Evolutionary conservation across 2,329 filamentous ascomycete species (phyloP), one percentile per base, ranked within the genome.

Genomic region (Neurospora crassa): DNA sequence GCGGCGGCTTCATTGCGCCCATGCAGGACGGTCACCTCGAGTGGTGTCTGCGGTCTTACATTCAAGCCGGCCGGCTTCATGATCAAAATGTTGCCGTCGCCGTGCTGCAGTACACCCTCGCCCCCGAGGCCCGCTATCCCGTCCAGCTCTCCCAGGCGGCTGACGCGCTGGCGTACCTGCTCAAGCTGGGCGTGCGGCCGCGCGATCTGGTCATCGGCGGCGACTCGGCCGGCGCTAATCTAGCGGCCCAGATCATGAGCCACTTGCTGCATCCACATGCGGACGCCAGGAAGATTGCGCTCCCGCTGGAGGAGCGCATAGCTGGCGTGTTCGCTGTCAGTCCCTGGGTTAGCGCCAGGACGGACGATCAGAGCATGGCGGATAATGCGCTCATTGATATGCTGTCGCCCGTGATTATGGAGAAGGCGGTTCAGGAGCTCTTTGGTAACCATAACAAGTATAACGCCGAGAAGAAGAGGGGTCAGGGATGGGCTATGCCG

Each of bases 201-300:
- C 69, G 73, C 2, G 75, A 82, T 68, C 74, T 82, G 12, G 73
- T 81, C 67, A 69, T 82, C 10, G 80, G 80, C 3, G 80, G 80
- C 3, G 81, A 82, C 68, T 82, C 80, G 12, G 80, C 80, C 0
- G 81, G 81, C 16, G 81, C 78, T 0, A 81, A 82, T 70, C 68
- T 82, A 41, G 76, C 78, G 0, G 72, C 75, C 12, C 78, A 80
- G 72, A 69, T 82, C 7, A 71, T 81, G 11, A 72, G 76, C 11
- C 80, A 82, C 68, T 53, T 81, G 2, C 47, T 81, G 11, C 77
- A 79, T 29, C 79, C 80, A 1, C 77, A 79, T 43, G 73, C 76
- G 0, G 73, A 70, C 1, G 76, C 74, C 3, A 59, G 70, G 4
- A 70, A 68, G 12, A 67, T 81, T 68, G n/a, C 63, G 0, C 71